Evolutionary conservation across 108 stramenopile genomes (phyloP).

Genomic region (Cyclotella cryptica): DNA sequence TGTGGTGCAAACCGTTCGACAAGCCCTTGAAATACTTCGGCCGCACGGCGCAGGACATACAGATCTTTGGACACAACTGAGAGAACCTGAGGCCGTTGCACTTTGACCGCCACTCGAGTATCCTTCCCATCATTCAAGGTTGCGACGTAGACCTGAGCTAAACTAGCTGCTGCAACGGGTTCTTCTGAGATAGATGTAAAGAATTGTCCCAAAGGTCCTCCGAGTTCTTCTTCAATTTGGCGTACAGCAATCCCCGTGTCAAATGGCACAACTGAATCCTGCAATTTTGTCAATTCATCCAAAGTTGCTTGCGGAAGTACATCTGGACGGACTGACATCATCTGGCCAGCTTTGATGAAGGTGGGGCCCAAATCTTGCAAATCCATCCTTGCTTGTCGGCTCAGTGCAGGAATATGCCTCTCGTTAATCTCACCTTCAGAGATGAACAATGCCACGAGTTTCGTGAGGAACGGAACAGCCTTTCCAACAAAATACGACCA

Average conservation of each 20-base stretch:
- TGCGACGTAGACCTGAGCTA: conserved; percentile 91
- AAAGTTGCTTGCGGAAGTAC: conserved; percentile 90
- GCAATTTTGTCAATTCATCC: conserved; percentile 88
- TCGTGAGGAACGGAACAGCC: conserved; percentile 89
- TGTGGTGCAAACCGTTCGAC: conserved; percentile 91
- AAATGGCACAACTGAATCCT: conserved; percentile 92
- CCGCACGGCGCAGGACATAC: conserved; percentile 87
- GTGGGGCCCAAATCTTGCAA: conserved; percentile 95
- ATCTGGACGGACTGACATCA: conserved; percentile 94
- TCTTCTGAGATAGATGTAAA: conserved; percentile 88
- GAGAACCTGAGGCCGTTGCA: conserved; percentile 86
- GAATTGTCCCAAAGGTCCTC: conserved; percentile 85
- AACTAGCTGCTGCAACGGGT: conserved; percentile 87
- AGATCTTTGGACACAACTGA: conserved; percentile 88
- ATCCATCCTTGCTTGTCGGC: conserved; percentile 85
- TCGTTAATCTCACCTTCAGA: conserved; percentile 87
- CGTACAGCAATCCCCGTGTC: conserved; percentile 80
- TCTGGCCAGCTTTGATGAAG: conserved; percentile 77
- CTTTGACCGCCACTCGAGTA: conserved; percentile 89
- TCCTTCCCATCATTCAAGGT: conserved; percentile 79
- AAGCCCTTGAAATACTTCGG: conserved; percentile 88
- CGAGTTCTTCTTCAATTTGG: conserved; percentile 86
- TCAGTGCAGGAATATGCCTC: conserved; percentile 80
- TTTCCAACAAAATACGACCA: conserved; percentile 93
- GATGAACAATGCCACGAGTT: conserved; percentile 78